Conservation (phyloP, 805 yeast genomes). For the Candida nanaspora region DNA sequence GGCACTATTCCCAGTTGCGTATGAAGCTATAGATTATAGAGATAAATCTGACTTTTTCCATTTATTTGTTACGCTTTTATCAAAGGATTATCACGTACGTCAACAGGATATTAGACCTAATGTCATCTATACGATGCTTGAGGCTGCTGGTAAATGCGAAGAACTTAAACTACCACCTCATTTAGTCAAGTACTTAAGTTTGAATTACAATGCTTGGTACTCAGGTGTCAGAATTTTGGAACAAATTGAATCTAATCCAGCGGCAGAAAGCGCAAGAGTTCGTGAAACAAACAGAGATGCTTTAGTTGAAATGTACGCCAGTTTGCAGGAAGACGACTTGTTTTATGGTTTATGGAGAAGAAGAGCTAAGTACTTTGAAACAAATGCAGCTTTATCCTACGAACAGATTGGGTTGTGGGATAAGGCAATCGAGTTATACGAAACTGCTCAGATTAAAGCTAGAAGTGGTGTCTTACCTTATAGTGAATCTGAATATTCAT, state of each 20-base stretch:
- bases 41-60: constrained; percentile 83
- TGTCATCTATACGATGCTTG: constrained; percentile 76
- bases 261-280: constrained; percentile 60
- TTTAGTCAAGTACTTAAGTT: constrained; percentile 79
- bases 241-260: constrained; percentile 39
- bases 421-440: constrained; percentile 88
- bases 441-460: constrained; percentile 94
- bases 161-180: constrained; percentile 87
- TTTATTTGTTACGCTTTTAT: constrained; percentile 65
- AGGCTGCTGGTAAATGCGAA: constrained; percentile 71
- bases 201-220: constrained; percentile 86
- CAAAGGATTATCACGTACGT: constrained; percentile 89
- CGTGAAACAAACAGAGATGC: constrained; percentile 88
- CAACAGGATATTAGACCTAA: constrained; percentile 84
- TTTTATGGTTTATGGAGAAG: constrained; percentile 98
- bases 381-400: constrained; percentile 85
- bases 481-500: constrained; percentile 87
- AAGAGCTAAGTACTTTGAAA: constrained; percentile 88
- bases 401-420: constrained; percentile 96
- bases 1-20: constrained; percentile 74
- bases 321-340: constrained; percentile 90
- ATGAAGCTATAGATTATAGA: constrained; percentile 63
- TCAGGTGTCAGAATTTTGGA: constrained; percentile 82
- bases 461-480: constrained; percentile 92
- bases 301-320: constrained; percentile 78